A percentile compares a stretch with the other conserved stretches of the same genome.
These are phyloP conservation scores for Mycena belliarum DNA, from an alignment of 768 basidiomycete species.

Conservation along the genomic window DNA sequence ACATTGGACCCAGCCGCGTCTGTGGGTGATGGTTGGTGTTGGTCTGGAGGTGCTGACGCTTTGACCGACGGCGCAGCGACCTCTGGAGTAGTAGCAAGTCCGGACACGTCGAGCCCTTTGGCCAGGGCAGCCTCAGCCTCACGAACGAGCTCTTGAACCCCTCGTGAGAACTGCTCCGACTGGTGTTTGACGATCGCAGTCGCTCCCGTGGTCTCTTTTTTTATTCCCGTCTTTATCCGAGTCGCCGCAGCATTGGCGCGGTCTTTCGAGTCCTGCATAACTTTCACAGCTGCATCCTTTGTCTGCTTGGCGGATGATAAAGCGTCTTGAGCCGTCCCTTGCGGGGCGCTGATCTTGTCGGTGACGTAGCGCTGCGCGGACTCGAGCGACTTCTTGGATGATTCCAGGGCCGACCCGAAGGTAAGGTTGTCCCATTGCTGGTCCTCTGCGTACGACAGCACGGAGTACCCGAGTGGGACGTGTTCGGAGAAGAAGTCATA, in stretches of 20 bases:
- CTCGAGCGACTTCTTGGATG: constrained; percentile 49
- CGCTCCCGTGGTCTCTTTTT: constrained; percentile 30
- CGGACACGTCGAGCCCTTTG: constrained; percentile 37
- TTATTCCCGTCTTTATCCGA: constrained; percentile 50
- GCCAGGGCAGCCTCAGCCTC: constrained; percentile 75
- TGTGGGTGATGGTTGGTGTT: constrained; percentile 11
- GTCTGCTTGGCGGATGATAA: constrained; percentile 35
- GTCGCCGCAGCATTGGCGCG: constrained; percentile 44
- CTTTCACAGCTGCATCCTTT: constrained; percentile 34
- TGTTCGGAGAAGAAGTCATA: constrained; percentile 83
- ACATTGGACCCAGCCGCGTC: constrained; percentile 38
- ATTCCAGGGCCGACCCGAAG: constrained; percentile 54
- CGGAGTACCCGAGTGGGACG: constrained; percentile 73
- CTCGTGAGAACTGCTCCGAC: constrained; percentile 56
- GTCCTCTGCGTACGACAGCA: constrained; percentile 82
- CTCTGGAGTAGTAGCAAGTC: constrained; percentile 27
- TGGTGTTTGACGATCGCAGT: constrained; percentile 45
- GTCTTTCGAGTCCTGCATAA: constrained; percentile 45
- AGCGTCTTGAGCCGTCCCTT: constrained; percentile 25
- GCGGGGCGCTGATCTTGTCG: constrained; percentile 46
- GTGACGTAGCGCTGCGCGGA: constrained; percentile 53
- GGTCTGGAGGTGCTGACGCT: not conserved
- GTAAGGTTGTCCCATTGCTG: constrained; percentile 80
- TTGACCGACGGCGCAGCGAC: constrained; percentile 21
- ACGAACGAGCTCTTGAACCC: constrained; percentile 64